Conservation (phyloP, 345 rosid species). For the Populus davidiana region DNA sequence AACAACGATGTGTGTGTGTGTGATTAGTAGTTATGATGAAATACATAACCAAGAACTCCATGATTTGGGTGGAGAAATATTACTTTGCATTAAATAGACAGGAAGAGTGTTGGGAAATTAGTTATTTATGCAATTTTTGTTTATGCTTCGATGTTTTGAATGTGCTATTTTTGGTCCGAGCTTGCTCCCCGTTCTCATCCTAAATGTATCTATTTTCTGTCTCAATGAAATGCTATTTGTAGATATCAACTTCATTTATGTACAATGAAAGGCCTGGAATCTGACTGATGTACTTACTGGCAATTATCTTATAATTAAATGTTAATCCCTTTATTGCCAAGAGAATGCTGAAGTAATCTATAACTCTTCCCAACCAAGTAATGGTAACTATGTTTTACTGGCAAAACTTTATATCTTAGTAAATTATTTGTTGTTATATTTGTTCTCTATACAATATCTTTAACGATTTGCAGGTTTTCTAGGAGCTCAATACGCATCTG, state of each 20-base stretch:
- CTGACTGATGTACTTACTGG: background rate
- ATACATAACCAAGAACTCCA: background rate
- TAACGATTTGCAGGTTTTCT: slow-evolving; percentile 19
- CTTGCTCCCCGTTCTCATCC: background rate
- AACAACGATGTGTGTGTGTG: background rate
- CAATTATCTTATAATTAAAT: background rate
- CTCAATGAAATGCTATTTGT: background rate
- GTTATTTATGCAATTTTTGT: background rate
- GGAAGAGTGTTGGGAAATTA: background rate
- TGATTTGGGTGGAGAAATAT: background rate
- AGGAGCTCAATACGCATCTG: background rate
- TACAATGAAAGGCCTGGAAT: background rate
- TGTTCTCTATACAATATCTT: background rate
- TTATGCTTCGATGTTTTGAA: background rate
- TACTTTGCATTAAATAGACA: background rate
- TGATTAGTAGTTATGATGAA: background rate
- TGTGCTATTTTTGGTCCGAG: background rate
- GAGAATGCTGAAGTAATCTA: background rate
- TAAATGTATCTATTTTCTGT: background rate
- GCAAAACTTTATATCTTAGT: background rate
- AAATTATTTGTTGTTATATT: background rate
- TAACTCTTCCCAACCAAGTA: background rate
- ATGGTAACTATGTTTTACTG: background rate
- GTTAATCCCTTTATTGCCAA: background rate
- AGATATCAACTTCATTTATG: background rate